phyloP scores from a whole-genome alignment of 208 protist genomes.

The Acanthamoeba rhysodes region DNA sequence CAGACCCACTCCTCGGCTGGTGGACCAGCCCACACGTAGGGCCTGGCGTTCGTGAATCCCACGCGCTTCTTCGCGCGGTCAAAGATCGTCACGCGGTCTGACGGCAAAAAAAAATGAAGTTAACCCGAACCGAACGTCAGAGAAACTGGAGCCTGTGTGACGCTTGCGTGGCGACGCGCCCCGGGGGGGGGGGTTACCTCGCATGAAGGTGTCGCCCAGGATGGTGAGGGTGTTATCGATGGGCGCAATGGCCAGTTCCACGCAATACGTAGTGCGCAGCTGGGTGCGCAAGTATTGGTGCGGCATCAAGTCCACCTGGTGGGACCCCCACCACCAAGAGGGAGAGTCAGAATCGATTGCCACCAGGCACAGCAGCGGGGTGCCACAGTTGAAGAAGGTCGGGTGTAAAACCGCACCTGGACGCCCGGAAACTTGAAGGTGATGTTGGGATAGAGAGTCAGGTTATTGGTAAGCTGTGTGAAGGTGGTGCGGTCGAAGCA shows the following conservation, averaged over 20 bases:
- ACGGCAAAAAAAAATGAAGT: background rate
- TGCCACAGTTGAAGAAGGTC: background rate
- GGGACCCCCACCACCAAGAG: background rate
- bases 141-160: background rate
- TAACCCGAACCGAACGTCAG: too few species aligned
- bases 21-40: background rate
- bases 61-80: constrained; percentile 38
- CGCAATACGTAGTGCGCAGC: background rate
- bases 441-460: constrained; percentile 42
- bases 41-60: constrained; percentile 46
- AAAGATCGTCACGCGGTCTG: constrained; percentile 40
- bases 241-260: constrained; percentile 54
- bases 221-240: constrained; percentile 58
- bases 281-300: constrained; percentile 39
- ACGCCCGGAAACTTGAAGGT: constrained; percentile 57
- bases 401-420: background rate
- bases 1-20: constrained; percentile 9
- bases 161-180: background rate
- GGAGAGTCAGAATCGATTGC: background rate
- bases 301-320: constrained; percentile 6
- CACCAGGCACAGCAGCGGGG: background rate
- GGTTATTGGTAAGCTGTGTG: constrained; percentile 17
- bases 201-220: constrained; percentile 65
- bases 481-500: constrained; percentile 30
- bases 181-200: background rate